Evolutionary conservation across 176 grass and related monocot genomes (phyloP), one percentile per base, ranked within the genome.

Genomic region (Themeda triandra): DNA sequence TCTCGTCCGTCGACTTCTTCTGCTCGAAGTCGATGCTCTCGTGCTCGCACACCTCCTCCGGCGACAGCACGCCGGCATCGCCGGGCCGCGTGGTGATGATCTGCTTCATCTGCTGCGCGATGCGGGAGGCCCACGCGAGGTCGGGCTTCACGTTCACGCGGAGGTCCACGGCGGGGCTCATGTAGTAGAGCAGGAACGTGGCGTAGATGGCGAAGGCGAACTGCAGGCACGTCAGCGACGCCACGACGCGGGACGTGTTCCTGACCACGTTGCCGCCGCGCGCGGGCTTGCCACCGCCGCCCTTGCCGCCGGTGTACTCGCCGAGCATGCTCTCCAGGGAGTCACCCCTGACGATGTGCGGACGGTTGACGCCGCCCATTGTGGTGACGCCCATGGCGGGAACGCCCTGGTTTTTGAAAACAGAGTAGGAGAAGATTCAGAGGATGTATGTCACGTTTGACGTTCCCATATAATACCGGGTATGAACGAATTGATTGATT

Each of bases 151-250:
- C 27, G 58, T 2, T 25, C 31, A 74, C 75, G 63, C 87, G 86
- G 44, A 98, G 71, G 82, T 99, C 96, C 24, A 96, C 85, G 56
- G 93, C 32, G 68, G 96, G 93, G 91, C 89, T 98, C 96, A 98
- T 98, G 93, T 92, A 98, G 88, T 98, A 98, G 69, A 98, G 91
- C 28, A 98, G 93, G 85, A 95, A 98, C 31, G 96, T 98, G 58
- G 96, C 96, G 76, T 98, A 98, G 68, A 98, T 87, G 30, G 91
- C 96, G 82, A 98, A 98, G 53, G 83, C 91, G 13, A 98, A 84
- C 76, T 98, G 96, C 42, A 98, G 89, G 78, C 87, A 93, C 48
- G 96, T 98, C 44, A 98, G 88, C 23, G 64, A 32, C 0, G 84
- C 83, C 32, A 98, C 89, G 0, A 95, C 69, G 30, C 96, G 91